phyloP scores from a whole-genome alignment of 1,284 basidiomycete species.

The Peniophora sp. region DNA sequence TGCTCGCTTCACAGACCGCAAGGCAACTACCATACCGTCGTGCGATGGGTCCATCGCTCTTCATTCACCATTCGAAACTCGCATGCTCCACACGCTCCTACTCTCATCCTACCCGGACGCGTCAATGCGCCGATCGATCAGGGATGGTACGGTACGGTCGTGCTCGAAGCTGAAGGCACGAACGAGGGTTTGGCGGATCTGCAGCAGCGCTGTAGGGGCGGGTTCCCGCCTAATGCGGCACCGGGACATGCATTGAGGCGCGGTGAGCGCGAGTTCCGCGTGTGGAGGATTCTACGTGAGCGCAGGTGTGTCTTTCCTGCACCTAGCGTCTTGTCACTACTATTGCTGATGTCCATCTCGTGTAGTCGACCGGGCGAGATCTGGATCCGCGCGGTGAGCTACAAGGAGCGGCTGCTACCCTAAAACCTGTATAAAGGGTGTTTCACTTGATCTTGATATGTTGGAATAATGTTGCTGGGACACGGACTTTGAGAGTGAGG shows the following conservation, averaged over 20 bases:
- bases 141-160: slow-evolving; percentile 72
- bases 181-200: slow-evolving; percentile 76
- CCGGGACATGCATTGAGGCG: slow-evolving; percentile 25
- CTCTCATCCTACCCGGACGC: slow-evolving; percentile 9
- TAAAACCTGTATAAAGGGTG: slow-evolving; percentile 5
- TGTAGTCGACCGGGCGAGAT: slow-evolving; percentile 72
- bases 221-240: slow-evolving; percentile 50
- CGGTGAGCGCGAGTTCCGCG: slow-evolving; percentile 42
- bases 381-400: slow-evolving; percentile 63
- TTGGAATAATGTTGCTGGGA: too few relatives aligned
- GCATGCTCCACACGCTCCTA: slow-evolving; percentile 21
- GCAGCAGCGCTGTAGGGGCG: slow-evolving; percentile 60
- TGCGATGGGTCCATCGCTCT: slow-evolving; percentile 76
- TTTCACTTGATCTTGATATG: neutral
- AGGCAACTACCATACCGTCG: slow-evolving; percentile 67
- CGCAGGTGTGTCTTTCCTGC: slow-evolving; percentile 49
- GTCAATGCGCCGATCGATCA: slow-evolving; percentile 49
- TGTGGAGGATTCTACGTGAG: slow-evolving; percentile 68
- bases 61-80: slow-evolving; percentile 51
- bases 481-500: too few relatives aligned
- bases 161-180: slow-evolving; percentile 78
- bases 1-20: slow-evolving; percentile 45
- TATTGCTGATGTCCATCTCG: slow-evolving; percentile 3
- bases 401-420: slow-evolving; percentile 46
- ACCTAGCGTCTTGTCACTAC: neutral